Evolutionary conservation across 2,329 filamentous ascomycete species (phyloP).

Genomic region (Akanthomyces uredinophilus): DNA sequence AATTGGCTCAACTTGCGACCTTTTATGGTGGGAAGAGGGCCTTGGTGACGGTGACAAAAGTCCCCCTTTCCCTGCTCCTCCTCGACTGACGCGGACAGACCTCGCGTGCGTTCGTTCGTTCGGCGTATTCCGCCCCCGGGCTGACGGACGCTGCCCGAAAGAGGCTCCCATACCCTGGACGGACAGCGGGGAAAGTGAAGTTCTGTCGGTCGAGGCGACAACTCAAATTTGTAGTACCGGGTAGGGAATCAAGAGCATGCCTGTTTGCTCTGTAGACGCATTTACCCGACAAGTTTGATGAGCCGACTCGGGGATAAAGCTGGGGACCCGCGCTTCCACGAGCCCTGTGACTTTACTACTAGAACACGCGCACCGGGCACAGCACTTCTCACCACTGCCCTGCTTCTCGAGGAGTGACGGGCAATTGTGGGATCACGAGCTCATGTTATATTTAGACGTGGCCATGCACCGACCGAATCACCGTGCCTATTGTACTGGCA

Average conservation of each 20-base stretch:
- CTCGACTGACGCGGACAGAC: background rate
- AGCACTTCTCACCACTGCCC: background rate
- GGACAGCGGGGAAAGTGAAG: background rate
- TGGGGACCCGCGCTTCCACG: background rate
- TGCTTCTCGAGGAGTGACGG: background rate
- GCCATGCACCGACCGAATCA: background rate
- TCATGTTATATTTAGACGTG: background rate
- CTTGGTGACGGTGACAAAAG: slow-evolving; percentile 5
- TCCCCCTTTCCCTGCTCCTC: background rate
- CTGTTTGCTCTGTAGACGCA: background rate
- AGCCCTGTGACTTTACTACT: background rate
- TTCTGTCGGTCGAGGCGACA: background rate
- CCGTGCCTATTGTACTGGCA: background rate
- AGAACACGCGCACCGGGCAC: background rate
- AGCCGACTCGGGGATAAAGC: background rate
- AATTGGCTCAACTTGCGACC: background rate
- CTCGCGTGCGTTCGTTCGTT: background rate
- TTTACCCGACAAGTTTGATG: background rate
- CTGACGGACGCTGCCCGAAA: background rate
- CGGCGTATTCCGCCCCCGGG: background rate
- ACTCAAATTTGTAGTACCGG: background rate
- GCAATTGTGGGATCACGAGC: background rate
- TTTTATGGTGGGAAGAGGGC: background rate
- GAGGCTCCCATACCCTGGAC: background rate
- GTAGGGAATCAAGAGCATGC: background rate